phyloP scores from a whole-genome alignment of 768 basidiomycete species.

The Dentipellis fragilis region DNA sequence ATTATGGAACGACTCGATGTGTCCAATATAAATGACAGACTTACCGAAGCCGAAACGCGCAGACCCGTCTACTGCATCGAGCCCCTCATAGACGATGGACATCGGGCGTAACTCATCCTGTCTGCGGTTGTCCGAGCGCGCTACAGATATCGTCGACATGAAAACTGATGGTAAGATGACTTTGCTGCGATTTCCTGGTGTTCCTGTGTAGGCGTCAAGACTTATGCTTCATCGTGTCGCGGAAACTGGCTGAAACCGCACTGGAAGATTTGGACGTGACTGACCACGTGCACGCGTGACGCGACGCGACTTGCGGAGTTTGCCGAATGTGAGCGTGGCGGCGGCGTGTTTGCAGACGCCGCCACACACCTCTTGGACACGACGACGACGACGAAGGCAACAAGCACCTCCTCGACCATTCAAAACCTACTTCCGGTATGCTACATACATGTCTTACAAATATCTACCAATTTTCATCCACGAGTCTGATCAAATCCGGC shows the following conservation, averaged over 20 bases:
- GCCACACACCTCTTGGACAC: not conserved
- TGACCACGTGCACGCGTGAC: not conserved
- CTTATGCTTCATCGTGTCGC: not conserved
- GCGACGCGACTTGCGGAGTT: not conserved
- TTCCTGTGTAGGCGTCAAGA: not conserved
- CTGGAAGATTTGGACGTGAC: not conserved
- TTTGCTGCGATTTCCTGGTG: not conserved
- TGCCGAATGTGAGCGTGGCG: not conserved
- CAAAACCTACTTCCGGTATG: too few species aligned
- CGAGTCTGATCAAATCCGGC: too few species aligned
- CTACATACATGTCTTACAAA: too few species aligned
- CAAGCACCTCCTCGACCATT: too few species aligned
- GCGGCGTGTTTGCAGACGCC: not conserved
- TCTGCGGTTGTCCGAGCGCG: slow-evolving; percentile 28
- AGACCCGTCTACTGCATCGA: slow-evolving; percentile 70
- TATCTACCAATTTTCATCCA: too few species aligned
- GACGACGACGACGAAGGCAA: too few species aligned
- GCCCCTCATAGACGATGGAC: slow-evolving; percentile 41
- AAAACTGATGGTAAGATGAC: not conserved
- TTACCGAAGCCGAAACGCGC: slow-evolving; percentile 60
- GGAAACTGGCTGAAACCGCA: not conserved
- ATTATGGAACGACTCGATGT: not conserved
- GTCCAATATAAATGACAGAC: not conserved
- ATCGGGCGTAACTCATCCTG: slow-evolving; percentile 26
- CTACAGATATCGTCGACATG: not conserved